Percentiles rank a stretch among this genome's conserved stretches.
Conservation (phyloP, 106 monocot genomes). For the Dendrobium nobile region DNA sequence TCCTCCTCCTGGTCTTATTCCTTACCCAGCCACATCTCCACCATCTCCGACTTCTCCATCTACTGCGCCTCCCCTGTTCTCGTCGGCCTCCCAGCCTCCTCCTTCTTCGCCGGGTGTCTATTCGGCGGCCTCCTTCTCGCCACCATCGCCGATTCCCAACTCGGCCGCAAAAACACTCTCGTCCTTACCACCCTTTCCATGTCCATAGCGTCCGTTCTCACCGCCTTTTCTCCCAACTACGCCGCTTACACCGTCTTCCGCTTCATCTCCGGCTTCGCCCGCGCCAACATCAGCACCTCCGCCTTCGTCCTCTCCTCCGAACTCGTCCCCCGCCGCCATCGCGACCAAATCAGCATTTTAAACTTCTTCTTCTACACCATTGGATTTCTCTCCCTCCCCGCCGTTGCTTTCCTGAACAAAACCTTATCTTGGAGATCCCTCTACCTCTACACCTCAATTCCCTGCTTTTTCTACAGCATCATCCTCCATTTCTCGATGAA, state of each 20-base stretch:
- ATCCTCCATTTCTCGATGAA: conserved; percentile 4
- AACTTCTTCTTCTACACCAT: conserved; percentile 21
- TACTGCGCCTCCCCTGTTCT: conserved; percentile 11
- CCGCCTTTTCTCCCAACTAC: conserved; percentile 10
- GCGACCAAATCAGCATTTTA: conserved; percentile 10
- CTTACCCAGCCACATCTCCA: conserved; percentile 10
- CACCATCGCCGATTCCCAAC: conserved; percentile 19
- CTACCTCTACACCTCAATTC: conserved; percentile 22
- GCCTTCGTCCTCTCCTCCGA: conserved; percentile 31
- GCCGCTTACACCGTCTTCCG: conserved; percentile 19
- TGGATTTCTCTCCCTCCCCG: conserved; percentile 27
- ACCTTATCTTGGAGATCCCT: conserved; percentile 27
- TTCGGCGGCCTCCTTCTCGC: conserved; percentile 27
- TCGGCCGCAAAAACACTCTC: conserved; percentile 34
- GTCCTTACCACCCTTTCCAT: conserved; percentile 25
- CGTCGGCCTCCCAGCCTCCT: conserved; percentile 17
- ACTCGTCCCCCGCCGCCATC: conserved; percentile 8
- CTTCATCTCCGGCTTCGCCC: conserved; percentile 22
- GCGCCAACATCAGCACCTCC: conserved; percentile 16
- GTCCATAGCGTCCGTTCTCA: conserved; percentile 11
- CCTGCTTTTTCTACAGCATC: conserved; percentile 16
- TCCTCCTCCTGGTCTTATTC: conserved; percentile 43
- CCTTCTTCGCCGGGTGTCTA: conserved; percentile 33
- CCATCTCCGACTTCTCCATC: conserved; percentile 19
- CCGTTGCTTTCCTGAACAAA: conserved; percentile 18